These are phyloP conservation scores for Trichoderma pleuroti DNA, from an alignment of 2,329 filamentous ascomycete species.

Conservation along the genomic window DNA sequence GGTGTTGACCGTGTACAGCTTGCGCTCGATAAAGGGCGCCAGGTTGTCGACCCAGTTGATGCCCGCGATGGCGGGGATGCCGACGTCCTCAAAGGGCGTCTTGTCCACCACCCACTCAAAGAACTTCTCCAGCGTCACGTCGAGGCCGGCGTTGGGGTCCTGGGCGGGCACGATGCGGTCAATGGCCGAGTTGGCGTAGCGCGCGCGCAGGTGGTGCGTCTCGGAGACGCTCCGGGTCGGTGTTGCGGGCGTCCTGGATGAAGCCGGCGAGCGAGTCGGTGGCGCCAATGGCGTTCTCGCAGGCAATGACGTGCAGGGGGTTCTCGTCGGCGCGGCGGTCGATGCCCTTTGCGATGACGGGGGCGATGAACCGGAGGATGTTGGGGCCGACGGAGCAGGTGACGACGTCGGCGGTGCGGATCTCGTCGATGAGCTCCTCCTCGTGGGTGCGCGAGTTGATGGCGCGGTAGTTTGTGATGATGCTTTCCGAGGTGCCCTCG, in stretches of 20 bases:
- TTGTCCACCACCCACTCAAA: slow-evolving; percentile 97
- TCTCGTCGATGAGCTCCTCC: slow-evolving; percentile 76
- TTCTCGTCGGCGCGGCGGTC: slow-evolving; percentile 65
- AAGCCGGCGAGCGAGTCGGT: slow-evolving; percentile 80
- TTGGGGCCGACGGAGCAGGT: slow-evolving; percentile 97
- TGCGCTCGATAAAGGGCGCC: slow-evolving; percentile 95
- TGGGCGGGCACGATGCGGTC: slow-evolving; percentile 97
- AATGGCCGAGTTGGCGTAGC: slow-evolving; percentile 96
- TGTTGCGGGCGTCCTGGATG: slow-evolving; percentile 74
- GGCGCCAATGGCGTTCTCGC: slow-evolving; percentile 95
- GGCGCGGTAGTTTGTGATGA: slow-evolving; percentile 92
- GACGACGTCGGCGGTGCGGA: slow-evolving; percentile 81
- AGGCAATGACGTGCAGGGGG: slow-evolving; percentile 89
- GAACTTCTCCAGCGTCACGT: slow-evolving; percentile 97
- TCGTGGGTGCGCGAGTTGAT: slow-evolving; percentile 91
- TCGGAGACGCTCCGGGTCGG: slow-evolving; percentile 62
- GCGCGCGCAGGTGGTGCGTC: slow-evolving; percentile 68
- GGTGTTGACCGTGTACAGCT: slow-evolving; percentile 99
- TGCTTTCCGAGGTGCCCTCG: slow-evolving; percentile 75
- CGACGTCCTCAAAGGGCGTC: slow-evolving; percentile 71
- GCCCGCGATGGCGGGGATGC: slow-evolving; percentile 70
- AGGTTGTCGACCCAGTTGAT: slow-evolving; percentile 93
- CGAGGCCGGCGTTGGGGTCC: slow-evolving; percentile 71
- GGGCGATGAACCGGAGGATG: slow-evolving; percentile 93
- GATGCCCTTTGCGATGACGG: slow-evolving; percentile 92